Evolutionary conservation across 225 moss, liverwort and hornwort species (phyloP), one percentile per base, ranked within the genome.

Genomic region (Sphagnum contortum): DNA sequence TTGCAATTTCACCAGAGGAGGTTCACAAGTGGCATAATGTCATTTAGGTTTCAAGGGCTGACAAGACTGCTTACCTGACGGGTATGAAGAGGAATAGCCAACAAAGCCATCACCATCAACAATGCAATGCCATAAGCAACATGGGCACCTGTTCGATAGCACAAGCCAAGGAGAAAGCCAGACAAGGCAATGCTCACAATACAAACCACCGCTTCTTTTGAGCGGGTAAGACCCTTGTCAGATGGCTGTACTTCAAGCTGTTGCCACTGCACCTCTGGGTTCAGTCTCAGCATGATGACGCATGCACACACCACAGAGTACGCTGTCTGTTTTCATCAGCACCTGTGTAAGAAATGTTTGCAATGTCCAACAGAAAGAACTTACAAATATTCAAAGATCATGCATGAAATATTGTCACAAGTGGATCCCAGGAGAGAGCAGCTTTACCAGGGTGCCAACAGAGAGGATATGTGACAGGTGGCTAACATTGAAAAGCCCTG

Each of bases 381-480:
- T 29, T 29, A 29, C 29, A 29, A 29, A 29, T 29, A 29, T 29
- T 29, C 29, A 29, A 29, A 29, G 29, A 29, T 29, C 29, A 29
- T 29, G 29, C 29, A 29, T 29, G 29, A 29, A 29, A 29, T 29
- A 29, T 29, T 0, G 29, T 29, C 0, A 29, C 29, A 29, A 29
- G 29, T 29, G 29, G 29, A 29, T 0, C 29, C 29, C 29, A 29
- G 52, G 6, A 49, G 9, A 56, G n/a, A 50, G 3, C 48, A 57
- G 59, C 67, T 91, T 89, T 88, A 94, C 94, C 87, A 98, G 72
- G 72, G 85, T 80, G 62, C 96, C 96, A 62, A 98, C 96, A 58
- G 92, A 92, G 66, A 98, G 93, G 72, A 98, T 91, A 64, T 93
- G 96, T 5, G 96, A 93, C 57, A 98, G 96, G 78, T 87, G 96